These are phyloP conservation scores for Phytophthora macrochlamydospora DNA, from an alignment of 352 stramenopile genomes.

Conservation along the genomic window DNA sequence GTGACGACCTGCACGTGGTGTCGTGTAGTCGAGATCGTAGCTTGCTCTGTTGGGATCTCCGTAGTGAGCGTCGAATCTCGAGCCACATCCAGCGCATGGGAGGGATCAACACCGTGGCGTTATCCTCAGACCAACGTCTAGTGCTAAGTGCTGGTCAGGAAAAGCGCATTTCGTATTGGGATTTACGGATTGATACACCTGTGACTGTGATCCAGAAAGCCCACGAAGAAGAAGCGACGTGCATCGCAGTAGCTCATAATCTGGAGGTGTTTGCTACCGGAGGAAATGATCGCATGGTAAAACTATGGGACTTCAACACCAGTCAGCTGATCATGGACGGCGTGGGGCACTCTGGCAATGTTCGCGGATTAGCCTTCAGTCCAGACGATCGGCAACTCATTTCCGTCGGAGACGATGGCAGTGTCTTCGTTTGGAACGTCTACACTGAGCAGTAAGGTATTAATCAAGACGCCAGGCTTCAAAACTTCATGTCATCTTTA, in stretches of 20 bases:
- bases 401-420: constrained; percentile 90
- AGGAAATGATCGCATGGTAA: constrained; percentile 86
- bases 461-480: neutral
- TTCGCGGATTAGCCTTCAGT: constrained; percentile 85
- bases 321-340: constrained; percentile 72
- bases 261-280: constrained; percentile 89
- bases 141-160: constrained; percentile 93
- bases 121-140: constrained; percentile 87
- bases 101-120: constrained; percentile 91
- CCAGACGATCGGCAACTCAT: constrained; percentile 92
- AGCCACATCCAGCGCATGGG: constrained; percentile 94
- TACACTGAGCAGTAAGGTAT: constrained; percentile 53
- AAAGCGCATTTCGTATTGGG: constrained; percentile 93
- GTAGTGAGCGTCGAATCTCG: constrained; percentile 82
- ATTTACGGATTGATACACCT: constrained; percentile 86
- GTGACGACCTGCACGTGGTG: constrained; percentile 91
- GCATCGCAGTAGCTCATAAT: constrained; percentile 85
- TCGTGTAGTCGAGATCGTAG: constrained; percentile 89
- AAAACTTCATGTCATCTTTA: neutral
- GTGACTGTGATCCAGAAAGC: constrained; percentile 80
- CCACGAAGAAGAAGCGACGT: constrained; percentile 88
- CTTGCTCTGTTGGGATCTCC: constrained; percentile 94
- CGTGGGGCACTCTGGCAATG: constrained; percentile 77
- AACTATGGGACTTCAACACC: constrained; percentile 84
- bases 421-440: constrained; percentile 94